Evolutionary conservation across 2,329 filamentous ascomycete genomes (phyloP).

Genomic region (Colletotrichum liaoningense): DNA sequence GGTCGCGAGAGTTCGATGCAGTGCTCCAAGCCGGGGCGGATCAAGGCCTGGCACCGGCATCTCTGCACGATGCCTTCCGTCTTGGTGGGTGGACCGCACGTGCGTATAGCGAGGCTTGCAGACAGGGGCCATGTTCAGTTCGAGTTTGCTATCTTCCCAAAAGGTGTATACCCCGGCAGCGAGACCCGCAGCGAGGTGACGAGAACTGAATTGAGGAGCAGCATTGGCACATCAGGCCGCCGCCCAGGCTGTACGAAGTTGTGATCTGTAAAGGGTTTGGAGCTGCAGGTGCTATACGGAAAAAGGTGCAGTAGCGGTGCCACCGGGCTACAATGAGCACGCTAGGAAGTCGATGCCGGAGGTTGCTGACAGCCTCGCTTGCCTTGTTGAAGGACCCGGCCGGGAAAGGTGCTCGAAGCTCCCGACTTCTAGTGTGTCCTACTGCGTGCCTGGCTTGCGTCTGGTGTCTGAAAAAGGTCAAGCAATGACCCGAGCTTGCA

Average conservation of each 20-base stretch:
- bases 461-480: neutral
- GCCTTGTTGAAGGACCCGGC: neutral
- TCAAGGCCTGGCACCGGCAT: neutral
- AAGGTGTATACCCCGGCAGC: constrained; percentile 4
- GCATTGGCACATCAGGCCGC: neutral
- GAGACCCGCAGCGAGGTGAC: neutral
- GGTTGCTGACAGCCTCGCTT: neutral
- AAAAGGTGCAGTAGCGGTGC: constrained; percentile 14
- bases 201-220: neutral
- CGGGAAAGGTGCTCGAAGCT: neutral
- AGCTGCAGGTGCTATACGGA: neutral
- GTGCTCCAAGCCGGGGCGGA: neutral
- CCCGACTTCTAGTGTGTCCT: neutral
- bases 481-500: constrained; percentile 1
- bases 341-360: constrained; percentile 5
- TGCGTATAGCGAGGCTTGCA: constrained; percentile 10
- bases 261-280: neutral
- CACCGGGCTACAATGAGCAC: neutral
- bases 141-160: constrained; percentile 12
- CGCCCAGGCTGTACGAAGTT: no score
- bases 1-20: neutral
- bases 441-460: neutral
- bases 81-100: constrained; percentile 7
- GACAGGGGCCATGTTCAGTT: constrained; percentile 16
- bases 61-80: neutral